phyloP scores from a whole-genome alignment of 148 eudicot species.

The Rhododendron ferrugineum region DNA sequence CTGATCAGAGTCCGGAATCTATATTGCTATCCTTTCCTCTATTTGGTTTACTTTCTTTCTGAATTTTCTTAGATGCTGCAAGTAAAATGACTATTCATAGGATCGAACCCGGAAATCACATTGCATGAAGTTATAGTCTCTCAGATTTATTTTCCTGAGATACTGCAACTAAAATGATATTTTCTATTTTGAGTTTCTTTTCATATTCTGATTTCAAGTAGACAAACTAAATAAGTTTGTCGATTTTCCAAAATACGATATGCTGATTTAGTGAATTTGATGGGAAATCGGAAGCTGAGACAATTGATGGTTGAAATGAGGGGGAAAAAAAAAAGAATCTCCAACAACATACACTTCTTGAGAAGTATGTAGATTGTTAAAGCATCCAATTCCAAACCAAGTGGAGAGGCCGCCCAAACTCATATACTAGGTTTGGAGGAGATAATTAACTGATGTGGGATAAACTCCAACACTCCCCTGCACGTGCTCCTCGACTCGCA shows the following conservation, averaged over 20 bases:
- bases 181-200: background rate
- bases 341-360: background rate
- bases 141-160: background rate
- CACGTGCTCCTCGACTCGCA: too few species aligned
- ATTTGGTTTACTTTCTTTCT: background rate
- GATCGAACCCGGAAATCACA: background rate
- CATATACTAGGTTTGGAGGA: too few species aligned
- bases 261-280: background rate
- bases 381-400: too few species aligned
- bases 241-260: background rate
- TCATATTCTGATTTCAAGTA: background rate
- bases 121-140: background rate
- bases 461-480: too few species aligned
- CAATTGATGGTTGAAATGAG: background rate
- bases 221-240: background rate
- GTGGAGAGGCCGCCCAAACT: too few species aligned
- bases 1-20: background rate
- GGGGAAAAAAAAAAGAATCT: background rate
- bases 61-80: background rate
- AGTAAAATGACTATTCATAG: background rate
- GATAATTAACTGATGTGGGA: too few species aligned
- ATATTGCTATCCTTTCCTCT: background rate
- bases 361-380: background rate
- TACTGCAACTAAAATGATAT: background rate
- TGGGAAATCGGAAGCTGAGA: background rate